phyloP scores from a whole-genome alignment of 768 basidiomycete species.

The Russula emetica region DNA sequence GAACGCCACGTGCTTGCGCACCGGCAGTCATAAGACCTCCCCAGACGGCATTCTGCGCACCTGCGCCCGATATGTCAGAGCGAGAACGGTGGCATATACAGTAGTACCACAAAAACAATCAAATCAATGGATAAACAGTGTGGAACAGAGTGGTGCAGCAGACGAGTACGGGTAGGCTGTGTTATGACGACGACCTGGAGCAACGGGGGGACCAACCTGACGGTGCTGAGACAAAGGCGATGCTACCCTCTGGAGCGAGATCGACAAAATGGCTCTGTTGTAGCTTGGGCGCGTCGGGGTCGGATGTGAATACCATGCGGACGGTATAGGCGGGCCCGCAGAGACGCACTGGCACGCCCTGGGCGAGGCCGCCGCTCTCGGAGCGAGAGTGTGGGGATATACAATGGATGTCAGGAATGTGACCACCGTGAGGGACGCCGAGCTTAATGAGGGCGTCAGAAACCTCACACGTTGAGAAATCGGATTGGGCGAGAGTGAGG shows the following conservation, averaged over 20 bases:
- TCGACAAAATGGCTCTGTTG: slow-evolving; percentile 76
- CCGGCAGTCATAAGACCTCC: slow-evolving; percentile 90
- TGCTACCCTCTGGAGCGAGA: slow-evolving; percentile 54
- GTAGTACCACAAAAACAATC: no score
- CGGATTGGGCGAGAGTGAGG: slow-evolving; percentile 28
- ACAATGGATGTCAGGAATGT: slow-evolving; percentile 72
- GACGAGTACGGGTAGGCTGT: background rate
- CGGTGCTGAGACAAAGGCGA: slow-evolving; percentile 75
- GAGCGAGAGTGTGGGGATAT: slow-evolving; percentile 43
- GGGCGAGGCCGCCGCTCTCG: slow-evolving; percentile 32
- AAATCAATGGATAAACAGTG: background rate
- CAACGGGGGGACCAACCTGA: slow-evolving; percentile 43
- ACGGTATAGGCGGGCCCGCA: slow-evolving; percentile 88
- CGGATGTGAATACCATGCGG: slow-evolving; percentile 61
- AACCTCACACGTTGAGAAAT: slow-evolving; percentile 75
- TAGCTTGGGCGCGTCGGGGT: slow-evolving; percentile 58
- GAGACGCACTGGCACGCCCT: slow-evolving; percentile 33
- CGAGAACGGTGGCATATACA: background rate
- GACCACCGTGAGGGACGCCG: slow-evolving; percentile 63
- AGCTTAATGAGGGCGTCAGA: slow-evolving; percentile 88
- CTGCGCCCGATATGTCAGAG: slow-evolving; percentile 35
- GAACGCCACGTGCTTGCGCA: slow-evolving; percentile 63
- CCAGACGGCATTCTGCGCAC: slow-evolving; percentile 81
- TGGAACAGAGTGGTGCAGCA: background rate
- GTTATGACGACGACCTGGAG: background rate